Conservation (phyloP, 129 eudicot genomes). For the Helianthus annuus region DNA sequence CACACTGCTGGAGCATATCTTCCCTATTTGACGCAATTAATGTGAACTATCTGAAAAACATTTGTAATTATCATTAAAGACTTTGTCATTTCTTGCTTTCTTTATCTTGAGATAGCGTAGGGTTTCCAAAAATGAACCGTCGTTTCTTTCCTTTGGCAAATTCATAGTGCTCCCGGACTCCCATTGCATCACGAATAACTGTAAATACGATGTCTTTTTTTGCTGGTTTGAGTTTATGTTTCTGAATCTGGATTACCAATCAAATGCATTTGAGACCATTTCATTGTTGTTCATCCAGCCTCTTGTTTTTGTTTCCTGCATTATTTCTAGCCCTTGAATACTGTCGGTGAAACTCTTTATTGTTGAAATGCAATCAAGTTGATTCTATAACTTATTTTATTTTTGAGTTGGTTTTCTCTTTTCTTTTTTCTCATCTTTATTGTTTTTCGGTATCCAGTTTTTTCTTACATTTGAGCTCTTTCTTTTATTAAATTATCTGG, state of each 20-base stretch:
- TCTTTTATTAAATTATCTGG: not conserved
- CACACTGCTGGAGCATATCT: not conserved
- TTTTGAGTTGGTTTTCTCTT: not conserved
- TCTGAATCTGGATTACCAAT: slow-evolving; percentile 11
- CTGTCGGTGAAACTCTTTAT: not conserved
- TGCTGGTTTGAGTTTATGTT: slow-evolving; percentile 10
- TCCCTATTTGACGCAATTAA: slow-evolving; percentile 1
- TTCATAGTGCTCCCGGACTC: not conserved
- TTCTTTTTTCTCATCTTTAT: not conserved
- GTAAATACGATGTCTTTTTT: not conserved
- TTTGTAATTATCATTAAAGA: not conserved
- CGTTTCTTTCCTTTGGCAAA: not conserved
- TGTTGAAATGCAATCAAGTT: not conserved
- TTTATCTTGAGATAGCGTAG: not conserved
- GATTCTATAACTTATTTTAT: not conserved
- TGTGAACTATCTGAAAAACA: not conserved
- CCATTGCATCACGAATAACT: slow-evolving; percentile 7
- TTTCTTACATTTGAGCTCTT: not conserved
- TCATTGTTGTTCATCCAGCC: not conserved
- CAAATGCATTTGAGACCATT: not conserved
- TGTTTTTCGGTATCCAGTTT: not conserved
- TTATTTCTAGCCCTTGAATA: not conserved
- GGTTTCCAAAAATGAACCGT: not conserved
- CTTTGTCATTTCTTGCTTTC: not conserved
- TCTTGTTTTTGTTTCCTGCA: not conserved